Conservation (phyloP, 2,329 filamentous ascomycete species). For the Nigrospora sphaerica region DNA sequence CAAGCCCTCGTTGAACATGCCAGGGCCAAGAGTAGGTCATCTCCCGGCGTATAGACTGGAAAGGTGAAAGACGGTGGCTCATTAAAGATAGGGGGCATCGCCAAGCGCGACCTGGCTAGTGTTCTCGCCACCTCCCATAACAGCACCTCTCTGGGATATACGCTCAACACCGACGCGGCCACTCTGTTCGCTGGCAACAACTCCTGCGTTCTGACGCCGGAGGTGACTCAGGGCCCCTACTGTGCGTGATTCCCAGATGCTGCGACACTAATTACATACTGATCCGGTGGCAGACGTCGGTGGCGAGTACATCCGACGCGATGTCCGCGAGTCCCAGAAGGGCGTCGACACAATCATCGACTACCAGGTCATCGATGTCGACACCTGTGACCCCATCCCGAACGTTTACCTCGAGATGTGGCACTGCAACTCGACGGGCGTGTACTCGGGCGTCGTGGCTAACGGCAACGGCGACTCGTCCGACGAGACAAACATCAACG, state of each 20-base stretch:
- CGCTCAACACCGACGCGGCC: constrained; percentile 16
- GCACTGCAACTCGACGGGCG: constrained; percentile 12
- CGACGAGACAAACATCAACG: not conserved
- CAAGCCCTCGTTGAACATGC: not conserved
- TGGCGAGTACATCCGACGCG: constrained; percentile 33
- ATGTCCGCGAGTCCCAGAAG: constrained; percentile 31
- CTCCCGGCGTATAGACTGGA: too few relatives aligned
- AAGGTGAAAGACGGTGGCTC: too few relatives aligned
- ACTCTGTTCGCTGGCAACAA: constrained; percentile 27
- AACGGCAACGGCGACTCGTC: not conserved
- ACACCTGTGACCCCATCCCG: constrained; percentile 34
- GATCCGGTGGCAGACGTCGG: constrained; percentile 18
- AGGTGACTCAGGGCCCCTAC: constrained; percentile 42
- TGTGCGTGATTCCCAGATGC: constrained; percentile 15
- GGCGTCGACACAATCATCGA: constrained; percentile 35
- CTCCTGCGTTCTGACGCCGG: constrained; percentile 37
- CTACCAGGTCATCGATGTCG: constrained; percentile 36
- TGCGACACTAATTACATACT: not conserved
- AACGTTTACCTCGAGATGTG: constrained; percentile 34
- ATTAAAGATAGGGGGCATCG: constrained; percentile 10
- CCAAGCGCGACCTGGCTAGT: constrained; percentile 21
- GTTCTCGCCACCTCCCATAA: constrained; percentile 26
- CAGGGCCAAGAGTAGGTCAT: not conserved
- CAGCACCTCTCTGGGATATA: constrained; percentile 23
- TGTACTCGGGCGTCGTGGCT: not conserved